Base-by-base conservation (phyloP, 2,329 filamentous ascomycete species). In the Aspergillus sp. region DNA sequence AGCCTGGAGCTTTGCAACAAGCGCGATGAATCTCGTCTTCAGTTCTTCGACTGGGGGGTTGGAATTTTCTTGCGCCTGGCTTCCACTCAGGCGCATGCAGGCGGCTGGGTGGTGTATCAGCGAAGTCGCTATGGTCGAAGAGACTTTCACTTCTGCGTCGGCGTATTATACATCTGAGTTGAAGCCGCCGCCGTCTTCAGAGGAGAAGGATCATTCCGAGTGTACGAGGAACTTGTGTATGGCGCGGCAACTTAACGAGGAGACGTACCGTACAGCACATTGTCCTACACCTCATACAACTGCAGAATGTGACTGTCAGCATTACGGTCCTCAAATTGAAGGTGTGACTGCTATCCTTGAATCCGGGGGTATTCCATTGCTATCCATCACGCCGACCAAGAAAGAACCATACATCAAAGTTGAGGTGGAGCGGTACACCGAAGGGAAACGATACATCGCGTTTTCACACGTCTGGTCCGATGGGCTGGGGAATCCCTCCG, bases 391-490 rank as follows among this genome's bases (percentile, higher is more conserved):
- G 9, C 17, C 46, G 12, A 55, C n/a, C 6, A 52, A 57, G 19
- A 52, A 45, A 17, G 40, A 46, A 14, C 55, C 55, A 4, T 52
- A 40, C 15, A 4, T 57, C 47, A 47, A 40, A 12, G 15, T 57
- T 6, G 31, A 40, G 7, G 55, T 52, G 8, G 55, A 57, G 35
- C 33, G 35, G 17, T 57, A 52, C 12, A 52, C 19, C 6, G 21
- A 40, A n/a, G 43, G 43, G 8, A 57, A 41, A 33, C 41, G 23
- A 6, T 57, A 52, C 19, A 52, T 57, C 12, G 55, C 55, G 3
- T 57, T 52, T 49, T 57, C 55, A 2, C 55, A 57, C 11, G 47
- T 57, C n/a, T 52, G 55, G 55, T 57, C 55, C 3, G 55, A 57
- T 6, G 55, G 47, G 1, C 49, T 57, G 33, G 55, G 55, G 2